phyloP scores from a whole-genome alignment of 495 filamentous ascomycete species.

The Lasiosphaeria hispida region DNA sequence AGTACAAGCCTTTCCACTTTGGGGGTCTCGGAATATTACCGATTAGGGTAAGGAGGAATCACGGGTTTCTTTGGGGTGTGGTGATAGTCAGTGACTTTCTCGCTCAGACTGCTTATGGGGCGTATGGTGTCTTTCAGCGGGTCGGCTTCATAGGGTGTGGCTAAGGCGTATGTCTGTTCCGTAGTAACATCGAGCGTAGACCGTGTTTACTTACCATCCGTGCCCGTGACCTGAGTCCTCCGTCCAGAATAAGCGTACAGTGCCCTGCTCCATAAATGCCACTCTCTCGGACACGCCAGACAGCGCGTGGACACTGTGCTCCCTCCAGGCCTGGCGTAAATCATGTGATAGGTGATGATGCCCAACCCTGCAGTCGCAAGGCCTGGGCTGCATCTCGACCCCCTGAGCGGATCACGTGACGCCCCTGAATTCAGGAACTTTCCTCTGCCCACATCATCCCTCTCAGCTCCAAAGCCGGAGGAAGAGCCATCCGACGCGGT shows the following conservation, averaged over 20 bases:
- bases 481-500: background rate
- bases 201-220: background rate
- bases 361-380: constrained; percentile 12
- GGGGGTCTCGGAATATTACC: constrained; percentile 32
- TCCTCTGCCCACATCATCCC: background rate
- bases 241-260: background rate
- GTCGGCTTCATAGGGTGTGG: constrained; percentile 13
- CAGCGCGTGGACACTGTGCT: constrained; percentile 10
- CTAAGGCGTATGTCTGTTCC: constrained; percentile 1
- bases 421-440: constrained; percentile 9
- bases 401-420: constrained; percentile 23
- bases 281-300: background rate
- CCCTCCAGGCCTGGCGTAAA: background rate
- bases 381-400: background rate
- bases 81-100: constrained; percentile 2
- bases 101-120: constrained; percentile 2
- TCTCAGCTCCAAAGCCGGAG: background rate
- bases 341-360: constrained; percentile 25
- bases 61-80: constrained; percentile 4
- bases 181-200: constrained; percentile 14
- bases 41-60: constrained; percentile 28
- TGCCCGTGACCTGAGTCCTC: background rate
- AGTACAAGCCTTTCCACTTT: constrained; percentile 29
- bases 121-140: constrained; percentile 12
- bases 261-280: background rate